phyloP scores from a whole-genome alignment of 345 rosid species.

The Jatropha curcas region DNA sequence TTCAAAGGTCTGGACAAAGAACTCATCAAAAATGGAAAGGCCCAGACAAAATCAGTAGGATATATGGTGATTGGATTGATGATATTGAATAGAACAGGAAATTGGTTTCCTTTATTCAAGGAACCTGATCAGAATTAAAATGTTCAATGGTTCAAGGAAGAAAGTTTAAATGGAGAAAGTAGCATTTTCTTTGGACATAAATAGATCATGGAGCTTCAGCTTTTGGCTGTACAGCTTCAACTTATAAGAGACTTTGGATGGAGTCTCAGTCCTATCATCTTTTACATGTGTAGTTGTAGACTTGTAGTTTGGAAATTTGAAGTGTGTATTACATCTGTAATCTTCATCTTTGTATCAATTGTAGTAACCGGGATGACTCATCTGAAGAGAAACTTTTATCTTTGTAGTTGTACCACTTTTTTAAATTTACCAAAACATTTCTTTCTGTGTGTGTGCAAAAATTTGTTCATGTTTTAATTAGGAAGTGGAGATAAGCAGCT shows the following conservation, averaged over 20 bases:
- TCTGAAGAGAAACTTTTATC: conserved; percentile 7
- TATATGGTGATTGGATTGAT: conserved; percentile 99
- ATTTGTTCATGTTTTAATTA: too few species aligned
- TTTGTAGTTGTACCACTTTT: conserved; percentile 13
- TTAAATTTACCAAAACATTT: background rate
- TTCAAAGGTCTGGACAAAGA: conserved; percentile 83
- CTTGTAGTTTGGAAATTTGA: background rate
- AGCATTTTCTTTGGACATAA: background rate
- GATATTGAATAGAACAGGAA: conserved; percentile 57
- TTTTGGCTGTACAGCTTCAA: conserved; percentile 18
- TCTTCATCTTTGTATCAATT: conserved; percentile 18
- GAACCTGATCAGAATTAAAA: conserved; percentile 5
- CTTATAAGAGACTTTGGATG: background rate
- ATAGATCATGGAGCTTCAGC: conserved; percentile 17
- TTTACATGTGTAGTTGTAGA: conserved; percentile 3
- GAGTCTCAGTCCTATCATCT: background rate
- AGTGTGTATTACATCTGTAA: conserved; percentile 14
- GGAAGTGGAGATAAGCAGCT: too few species aligned
- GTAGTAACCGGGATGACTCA: background rate
- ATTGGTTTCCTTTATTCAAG: conserved; percentile 9
- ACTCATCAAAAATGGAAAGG: conserved; percentile 95
- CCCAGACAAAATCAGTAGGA: conserved; percentile 91
- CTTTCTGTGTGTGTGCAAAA: too few species aligned
- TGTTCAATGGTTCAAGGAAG: conserved; percentile 2
- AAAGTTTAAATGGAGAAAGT: conserved; percentile 9